Evolutionary conservation across 768 basidiomycete species (phyloP), one percentile per base, ranked within the genome.

Genomic region (Stropharia rugosoannulata): DNA sequence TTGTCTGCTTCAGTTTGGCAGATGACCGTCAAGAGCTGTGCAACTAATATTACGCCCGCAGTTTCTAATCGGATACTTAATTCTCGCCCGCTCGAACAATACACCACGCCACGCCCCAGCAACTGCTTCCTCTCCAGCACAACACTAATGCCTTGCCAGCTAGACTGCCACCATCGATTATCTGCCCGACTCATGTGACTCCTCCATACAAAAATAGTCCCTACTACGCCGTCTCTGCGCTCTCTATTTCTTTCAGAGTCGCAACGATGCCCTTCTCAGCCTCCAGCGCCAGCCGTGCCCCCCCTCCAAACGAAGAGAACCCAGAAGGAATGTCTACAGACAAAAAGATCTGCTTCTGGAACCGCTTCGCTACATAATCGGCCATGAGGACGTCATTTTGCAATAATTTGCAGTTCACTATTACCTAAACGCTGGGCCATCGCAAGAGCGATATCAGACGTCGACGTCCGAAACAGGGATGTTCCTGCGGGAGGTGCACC

Each of bases 381-480:
- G 44, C 51, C 44, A 51, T 52, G 50, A 58, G 43, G 55, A 16
- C 55, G 43, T 59, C 41, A 41, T 55, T 58, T 45, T 59, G 48
- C 51, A 54, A 35, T 41, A 40, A 55, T 58, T 46, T 59, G 44
- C 53, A 50, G 35, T 27, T 19, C 50, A 46, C 40, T 49, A 78
- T 74, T 74, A 93, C 91, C 89, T 67, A 93, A 77, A 67, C 92
- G 83, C 70, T 85, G 85, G 45, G 89, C 86, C 86, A 94, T 90
- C 55, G 86, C 73, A 59, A 84, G 70, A 48, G 89, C 83, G 18
- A 80, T 73, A 68, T 90, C 89, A 48, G 82, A 80, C 55, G 73
- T 74, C 29, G 80, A 73, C 25, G 83, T 76, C 57, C 87, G 81
- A 71, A 86, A 87, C 60, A 93, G 70, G 57, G 81, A 75, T 35